Percentiles rank a stretch among this genome's conserved stretches.
Conservation (phyloP, 2,329 filamentous ascomycete species). For the Pseudogymnoascus sp. region DNA sequence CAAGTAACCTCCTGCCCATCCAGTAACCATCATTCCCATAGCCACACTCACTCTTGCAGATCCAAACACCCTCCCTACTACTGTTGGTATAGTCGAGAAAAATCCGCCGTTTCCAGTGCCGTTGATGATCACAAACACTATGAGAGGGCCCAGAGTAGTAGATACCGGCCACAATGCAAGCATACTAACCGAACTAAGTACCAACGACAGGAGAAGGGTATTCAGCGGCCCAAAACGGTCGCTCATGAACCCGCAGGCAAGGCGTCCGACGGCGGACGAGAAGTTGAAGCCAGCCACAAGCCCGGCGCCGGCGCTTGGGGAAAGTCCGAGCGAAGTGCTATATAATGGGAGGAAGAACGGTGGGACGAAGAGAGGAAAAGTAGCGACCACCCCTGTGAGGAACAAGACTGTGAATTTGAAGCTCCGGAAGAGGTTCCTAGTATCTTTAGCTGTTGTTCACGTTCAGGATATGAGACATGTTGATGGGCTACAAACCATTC, state of each 20-base stretch:
- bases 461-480: background rate
- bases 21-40: constrained; percentile 53
- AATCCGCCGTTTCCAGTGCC: constrained; percentile 54
- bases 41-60: constrained; percentile 45
- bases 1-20: constrained; percentile 53
- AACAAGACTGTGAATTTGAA: constrained; percentile 45
- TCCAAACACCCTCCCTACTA: constrained; percentile 51
- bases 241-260: constrained; percentile 44
- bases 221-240: constrained; percentile 49
- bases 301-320: constrained; percentile 43
- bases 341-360: constrained; percentile 55
- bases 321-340: constrained; percentile 44
- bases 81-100: constrained; percentile 56
- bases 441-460: constrained; percentile 8
- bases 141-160: constrained; percentile 42
- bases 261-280: constrained; percentile 48
- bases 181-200: constrained; percentile 48
- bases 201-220: constrained; percentile 41
- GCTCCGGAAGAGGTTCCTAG: constrained; percentile 43
- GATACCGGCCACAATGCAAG: constrained; percentile 53
- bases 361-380: constrained; percentile 52
- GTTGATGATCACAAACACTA: constrained; percentile 51
- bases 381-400: constrained; percentile 44
- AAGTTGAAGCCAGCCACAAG: constrained; percentile 55
- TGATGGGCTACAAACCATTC: constrained; percentile 37